Percentiles rank a stretch among this genome's conserved stretches.
Conservation (phyloP, 2,329 filamentous ascomycete species). For the Fusarium liriodendri region DNA sequence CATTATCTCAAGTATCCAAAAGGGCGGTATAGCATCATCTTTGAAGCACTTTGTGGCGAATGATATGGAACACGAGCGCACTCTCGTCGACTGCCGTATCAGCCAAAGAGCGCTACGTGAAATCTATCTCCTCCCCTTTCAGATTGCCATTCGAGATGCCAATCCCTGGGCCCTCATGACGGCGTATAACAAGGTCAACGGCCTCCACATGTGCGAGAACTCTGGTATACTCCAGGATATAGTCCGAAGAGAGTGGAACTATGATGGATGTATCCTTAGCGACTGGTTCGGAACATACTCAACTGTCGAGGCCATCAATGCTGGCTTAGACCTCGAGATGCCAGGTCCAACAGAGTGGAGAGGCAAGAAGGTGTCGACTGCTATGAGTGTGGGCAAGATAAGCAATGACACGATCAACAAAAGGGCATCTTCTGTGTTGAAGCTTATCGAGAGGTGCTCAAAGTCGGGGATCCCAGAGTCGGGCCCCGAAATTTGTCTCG, state of each 20-base stretch:
- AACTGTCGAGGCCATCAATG: constrained; percentile 61
- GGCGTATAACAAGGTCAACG: constrained; percentile 69
- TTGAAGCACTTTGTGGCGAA: constrained; percentile 73
- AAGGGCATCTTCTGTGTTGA: constrained; percentile 66
- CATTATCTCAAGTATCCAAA: constrained; percentile 66
- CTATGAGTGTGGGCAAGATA: constrained; percentile 67
- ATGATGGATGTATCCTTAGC: constrained; percentile 67
- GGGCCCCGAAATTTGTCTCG: constrained; percentile 62
- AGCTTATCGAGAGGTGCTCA: constrained; percentile 67
- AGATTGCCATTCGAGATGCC: constrained; percentile 51
- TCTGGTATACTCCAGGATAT: constrained; percentile 61
- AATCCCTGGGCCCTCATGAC: constrained; percentile 68
- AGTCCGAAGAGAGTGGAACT: constrained; percentile 67
- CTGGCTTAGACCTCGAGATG: constrained; percentile 71
- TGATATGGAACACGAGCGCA: constrained; percentile 69
- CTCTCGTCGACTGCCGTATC: constrained; percentile 60
- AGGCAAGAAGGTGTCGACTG: constrained; percentile 62
- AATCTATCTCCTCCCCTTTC: neutral
- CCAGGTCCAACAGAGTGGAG: constrained; percentile 65
- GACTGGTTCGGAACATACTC: constrained; percentile 66
- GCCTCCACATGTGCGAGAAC: constrained; percentile 66
- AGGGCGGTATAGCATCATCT: constrained; percentile 65
- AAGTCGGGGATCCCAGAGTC: constrained; percentile 65
- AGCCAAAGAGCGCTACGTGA: neutral
- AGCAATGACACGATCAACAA: constrained; percentile 65